Conservation (phyloP, 805 yeast genomes). For the Saturnispora bothae region DNA sequence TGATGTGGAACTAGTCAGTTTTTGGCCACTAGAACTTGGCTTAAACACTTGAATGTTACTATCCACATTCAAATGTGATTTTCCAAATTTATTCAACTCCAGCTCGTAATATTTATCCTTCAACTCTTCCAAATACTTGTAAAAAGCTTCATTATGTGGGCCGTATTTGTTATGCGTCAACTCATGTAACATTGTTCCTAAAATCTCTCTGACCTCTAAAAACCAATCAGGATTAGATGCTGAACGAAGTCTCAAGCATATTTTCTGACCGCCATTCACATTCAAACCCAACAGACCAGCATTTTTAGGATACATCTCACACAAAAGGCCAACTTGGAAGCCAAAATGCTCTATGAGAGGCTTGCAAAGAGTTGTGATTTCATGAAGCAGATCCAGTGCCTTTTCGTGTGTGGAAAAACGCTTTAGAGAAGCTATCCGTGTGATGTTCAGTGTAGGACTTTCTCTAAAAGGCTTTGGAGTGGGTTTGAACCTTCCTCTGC, state of each 20-base stretch:
- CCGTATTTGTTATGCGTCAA: constrained; percentile 72
- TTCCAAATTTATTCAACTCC: constrained; percentile 20
- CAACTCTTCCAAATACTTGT: constrained; percentile 51
- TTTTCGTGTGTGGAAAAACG: constrained; percentile 34
- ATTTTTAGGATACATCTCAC: constrained; percentile 75
- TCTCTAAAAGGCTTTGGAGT: constrained; percentile 12
- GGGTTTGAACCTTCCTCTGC: constrained; percentile 13
- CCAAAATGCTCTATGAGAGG: constrained; percentile 66
- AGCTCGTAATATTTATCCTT: constrained; percentile 38
- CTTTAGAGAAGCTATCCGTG: constrained; percentile 35
- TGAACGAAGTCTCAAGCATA: constrained; percentile 59
- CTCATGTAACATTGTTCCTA: constrained; percentile 86
- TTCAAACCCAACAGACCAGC: constrained; percentile 65
- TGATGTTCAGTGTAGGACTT: constrained; percentile 27
- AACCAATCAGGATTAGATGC: constrained; percentile 43
- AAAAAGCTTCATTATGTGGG: constrained; percentile 69
- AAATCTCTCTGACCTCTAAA: constrained; percentile 49
- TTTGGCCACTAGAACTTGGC: not conserved
- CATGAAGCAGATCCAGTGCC: constrained; percentile 52
- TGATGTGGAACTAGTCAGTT: not conserved
- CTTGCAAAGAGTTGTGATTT: constrained; percentile 59
- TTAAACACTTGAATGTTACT: constrained; percentile 3
- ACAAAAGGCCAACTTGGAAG: constrained; percentile 54
- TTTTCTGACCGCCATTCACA: constrained; percentile 66
- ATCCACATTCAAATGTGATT: constrained; percentile 3